Evolutionary conservation across 2,329 filamentous ascomycete species (phyloP).

Genomic region (Aspergillus sp.): DNA sequence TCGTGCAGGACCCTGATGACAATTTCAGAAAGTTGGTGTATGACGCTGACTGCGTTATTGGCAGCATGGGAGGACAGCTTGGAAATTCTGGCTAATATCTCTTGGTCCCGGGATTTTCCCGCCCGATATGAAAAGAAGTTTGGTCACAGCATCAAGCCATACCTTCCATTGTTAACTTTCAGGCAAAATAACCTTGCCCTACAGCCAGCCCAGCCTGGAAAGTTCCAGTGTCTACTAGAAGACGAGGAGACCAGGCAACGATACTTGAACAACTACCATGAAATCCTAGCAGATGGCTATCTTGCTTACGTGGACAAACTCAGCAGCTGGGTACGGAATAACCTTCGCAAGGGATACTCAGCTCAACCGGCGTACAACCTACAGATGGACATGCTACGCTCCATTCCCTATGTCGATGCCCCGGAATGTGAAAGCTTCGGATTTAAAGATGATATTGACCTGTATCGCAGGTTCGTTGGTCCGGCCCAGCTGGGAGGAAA

Average conservation of each 20-base stretch:
- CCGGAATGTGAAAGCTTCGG: conserved; percentile 49
- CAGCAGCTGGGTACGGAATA: conserved; percentile 30
- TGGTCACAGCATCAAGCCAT: conserved; percentile 40
- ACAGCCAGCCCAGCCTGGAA: conserved; percentile 14
- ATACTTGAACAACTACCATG: conserved; percentile 29
- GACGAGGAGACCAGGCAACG: conserved; percentile 24
- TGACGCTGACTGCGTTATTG: too few species aligned
- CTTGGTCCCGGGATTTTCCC: conserved; percentile 39
- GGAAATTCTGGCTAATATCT: conserved; percentile 39
- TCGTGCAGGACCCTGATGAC: too few species aligned
- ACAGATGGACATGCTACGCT: conserved; percentile 48
- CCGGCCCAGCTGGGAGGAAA: conserved; percentile 46
- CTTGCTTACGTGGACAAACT: conserved; percentile 37
- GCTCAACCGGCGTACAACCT: conserved; percentile 49
- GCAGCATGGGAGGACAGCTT: conserved; percentile 29
- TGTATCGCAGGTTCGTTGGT: conserved; percentile 47
- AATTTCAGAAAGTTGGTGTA: too few species aligned
- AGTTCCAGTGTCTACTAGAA: conserved; percentile 20
- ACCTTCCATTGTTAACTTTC: conserved; percentile 39
- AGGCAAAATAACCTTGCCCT: conserved; percentile 24
- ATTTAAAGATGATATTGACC: conserved; percentile 44
- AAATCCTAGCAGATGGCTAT: conserved; percentile 30
- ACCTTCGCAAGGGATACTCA: conserved; percentile 45
- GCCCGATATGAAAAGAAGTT: conserved; percentile 34
- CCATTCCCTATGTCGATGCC: conserved; percentile 42